These are phyloP conservation scores for Scutellaria barbata DNA, from an alignment of 257 asterid species.

Conservation along the genomic window DNA sequence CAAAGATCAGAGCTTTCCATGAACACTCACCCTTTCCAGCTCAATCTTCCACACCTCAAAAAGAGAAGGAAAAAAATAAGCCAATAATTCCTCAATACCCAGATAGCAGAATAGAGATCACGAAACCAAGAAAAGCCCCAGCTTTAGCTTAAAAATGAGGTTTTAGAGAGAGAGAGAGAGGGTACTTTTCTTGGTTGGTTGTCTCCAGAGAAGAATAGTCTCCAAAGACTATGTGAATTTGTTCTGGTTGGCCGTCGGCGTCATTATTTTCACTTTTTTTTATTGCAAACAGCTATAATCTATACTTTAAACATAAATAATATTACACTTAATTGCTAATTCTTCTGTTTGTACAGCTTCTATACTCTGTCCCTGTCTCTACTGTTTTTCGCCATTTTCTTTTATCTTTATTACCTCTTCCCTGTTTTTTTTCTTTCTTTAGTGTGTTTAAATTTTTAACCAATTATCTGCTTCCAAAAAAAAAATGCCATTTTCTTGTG, in stretches of 20 bases:
- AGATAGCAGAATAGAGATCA: constrained; percentile 24
- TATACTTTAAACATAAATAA: not conserved
- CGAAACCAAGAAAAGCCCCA: constrained; percentile 12
- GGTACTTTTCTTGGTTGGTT: constrained; percentile 45
- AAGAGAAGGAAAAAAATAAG: not conserved
- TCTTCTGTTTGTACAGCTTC: constrained; percentile 43
- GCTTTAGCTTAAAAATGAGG: constrained; percentile 37
- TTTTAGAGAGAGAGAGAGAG: constrained; percentile 27
- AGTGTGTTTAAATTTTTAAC: constrained; percentile 4
- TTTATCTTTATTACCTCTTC: constrained; percentile 19
- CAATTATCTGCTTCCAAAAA: not conserved
- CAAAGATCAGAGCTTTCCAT: constrained; percentile 27
- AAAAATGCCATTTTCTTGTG: constrained; percentile 1
- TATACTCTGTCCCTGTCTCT: constrained; percentile 42
- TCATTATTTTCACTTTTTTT: constrained; percentile 46
- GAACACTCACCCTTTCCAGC: constrained; percentile 40
- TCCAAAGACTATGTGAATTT: constrained; percentile 45
- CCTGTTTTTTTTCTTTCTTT: constrained; percentile 15
- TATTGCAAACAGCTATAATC: constrained; percentile 29
- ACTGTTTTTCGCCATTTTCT: constrained; percentile 27
- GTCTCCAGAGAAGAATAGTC: constrained; percentile 61
- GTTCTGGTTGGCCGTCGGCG: constrained; percentile 89
- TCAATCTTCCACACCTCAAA: constrained; percentile 37
- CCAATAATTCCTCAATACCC: constrained; percentile 7
- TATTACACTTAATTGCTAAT: not conserved